Base-by-base conservation (phyloP, 2,329 filamentous ascomycete genomes). In the Amesomyces nigricolor region DNA sequence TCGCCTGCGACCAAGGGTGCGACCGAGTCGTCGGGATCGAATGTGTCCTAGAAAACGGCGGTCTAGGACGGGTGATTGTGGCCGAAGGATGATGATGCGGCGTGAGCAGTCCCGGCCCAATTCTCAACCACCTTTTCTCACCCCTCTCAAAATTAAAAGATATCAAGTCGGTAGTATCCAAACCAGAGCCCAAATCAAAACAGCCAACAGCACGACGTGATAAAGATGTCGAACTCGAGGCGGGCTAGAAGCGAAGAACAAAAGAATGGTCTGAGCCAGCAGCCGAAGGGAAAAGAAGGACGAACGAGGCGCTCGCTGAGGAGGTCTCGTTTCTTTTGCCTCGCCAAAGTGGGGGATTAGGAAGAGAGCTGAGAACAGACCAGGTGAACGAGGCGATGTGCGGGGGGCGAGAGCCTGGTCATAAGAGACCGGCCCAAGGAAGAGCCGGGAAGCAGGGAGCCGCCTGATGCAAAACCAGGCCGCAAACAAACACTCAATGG, bases 201-300 rank as follows among this genome's bases (percentile, higher is more conserved):
- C 29, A 17, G 39, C 37, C 29, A 44, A 40, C n/a, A 35, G 47
- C 43, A 29, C n/a, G 38, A 44, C 35, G 7, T 22, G 48, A 53
- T 8, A 38, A 50, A 37, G 44, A 29, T 19, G 32, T 46, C 42
- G 51, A 47, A 42, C 42, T 32, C 38, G 35, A 50, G 51, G 38
- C 40, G 45, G 32, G 44, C 45, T 40, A 59, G 46, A 61, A 55
- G 44, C 17, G 58, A 61, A 67, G 67, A 68, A 72, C 66, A 73
- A 77, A 74, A 71, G 73, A 77, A 70, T 65, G 72, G 73, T 79
- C 79, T 82, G 79, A 82, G 73, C 80, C 79, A 83, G 81, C 80
- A 82, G 80, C 70, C 62, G 63, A 70, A 68, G 68, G 62, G 68
- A 67, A 75, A 73, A 69, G 67, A 70, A 69, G 65, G 66, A 65